A percentile compares a stretch with the other conserved stretches of the same genome.
Evolutionary conservation across 2,329 filamentous ascomycete species (phyloP).

Genomic region (Cryoendolithus antarcticus): DNA sequence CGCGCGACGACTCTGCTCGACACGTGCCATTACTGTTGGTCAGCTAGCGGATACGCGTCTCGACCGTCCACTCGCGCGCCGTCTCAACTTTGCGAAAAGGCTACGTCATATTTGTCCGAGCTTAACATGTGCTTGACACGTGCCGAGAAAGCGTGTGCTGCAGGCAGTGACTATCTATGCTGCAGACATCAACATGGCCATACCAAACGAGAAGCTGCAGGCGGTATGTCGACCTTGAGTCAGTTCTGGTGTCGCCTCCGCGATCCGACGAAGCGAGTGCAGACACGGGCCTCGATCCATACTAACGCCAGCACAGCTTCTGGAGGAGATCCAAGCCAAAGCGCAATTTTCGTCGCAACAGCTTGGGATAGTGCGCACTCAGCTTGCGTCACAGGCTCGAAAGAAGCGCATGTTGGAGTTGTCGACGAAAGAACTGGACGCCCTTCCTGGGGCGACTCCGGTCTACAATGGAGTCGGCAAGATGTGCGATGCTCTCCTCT

Average conservation of each 20-base stretch:
- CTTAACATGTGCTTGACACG: too few relatives aligned
- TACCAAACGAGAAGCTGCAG: conserved; percentile 84
- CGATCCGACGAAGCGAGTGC: conserved; percentile 22
- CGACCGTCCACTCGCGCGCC: too few relatives aligned
- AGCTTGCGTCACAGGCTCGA: conserved; percentile 74
- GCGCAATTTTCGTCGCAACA: conserved; percentile 83
- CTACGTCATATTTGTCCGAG: too few relatives aligned
- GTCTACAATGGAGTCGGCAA: conserved; percentile 95
- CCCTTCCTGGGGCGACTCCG: conserved; percentile 60
- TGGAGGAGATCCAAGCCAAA: conserved; percentile 88
- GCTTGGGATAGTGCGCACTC: conserved; percentile 71
- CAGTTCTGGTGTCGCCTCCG: too few relatives aligned
- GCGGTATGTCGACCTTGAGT: conserved; percentile 37
- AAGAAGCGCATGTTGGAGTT: conserved; percentile 82
- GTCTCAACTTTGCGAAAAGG: too few relatives aligned
- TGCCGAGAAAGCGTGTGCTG: too few relatives aligned
- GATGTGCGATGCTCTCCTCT: conserved; percentile 48
- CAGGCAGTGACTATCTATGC: too few relatives aligned
- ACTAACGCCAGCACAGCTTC: conserved; percentile 45
- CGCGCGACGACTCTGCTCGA: too few relatives aligned
- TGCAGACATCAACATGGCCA: conserved; percentile 54
- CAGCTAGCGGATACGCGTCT: too few relatives aligned
- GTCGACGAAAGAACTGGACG: conserved; percentile 70
- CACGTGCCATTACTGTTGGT: too few relatives aligned
- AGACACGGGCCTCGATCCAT: neutral